Evolutionary conservation across 805 yeast species (phyloP).

Genomic region (Metschnikowia continentalis): DNA sequence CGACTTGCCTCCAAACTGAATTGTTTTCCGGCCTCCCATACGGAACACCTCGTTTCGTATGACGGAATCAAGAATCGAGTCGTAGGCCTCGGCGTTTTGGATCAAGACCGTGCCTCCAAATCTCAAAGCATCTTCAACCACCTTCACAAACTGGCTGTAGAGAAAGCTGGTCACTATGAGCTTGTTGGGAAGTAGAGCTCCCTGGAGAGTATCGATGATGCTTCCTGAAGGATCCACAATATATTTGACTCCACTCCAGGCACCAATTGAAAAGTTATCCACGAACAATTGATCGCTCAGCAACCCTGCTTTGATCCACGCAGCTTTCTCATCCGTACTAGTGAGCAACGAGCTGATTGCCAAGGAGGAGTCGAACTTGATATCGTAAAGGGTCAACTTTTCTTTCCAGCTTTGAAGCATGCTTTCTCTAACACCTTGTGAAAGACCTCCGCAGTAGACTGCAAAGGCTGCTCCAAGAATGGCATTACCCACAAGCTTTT

Average conservation of each 20-base stretch:
- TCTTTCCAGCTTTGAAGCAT: slow-evolving; percentile 34
- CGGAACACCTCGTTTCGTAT: slow-evolving; percentile 55
- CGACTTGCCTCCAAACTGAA: slow-evolving; percentile 56
- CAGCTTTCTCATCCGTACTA: slow-evolving; percentile 35
- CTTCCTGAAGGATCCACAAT: slow-evolving; percentile 63
- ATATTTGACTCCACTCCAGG: slow-evolving; percentile 42
- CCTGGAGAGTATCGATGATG: slow-evolving; percentile 38
- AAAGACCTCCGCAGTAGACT: slow-evolving; percentile 57
- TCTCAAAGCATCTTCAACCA: slow-evolving; percentile 72
- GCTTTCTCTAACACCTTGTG: slow-evolving; percentile 43
- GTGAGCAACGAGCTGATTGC: slow-evolving; percentile 35
- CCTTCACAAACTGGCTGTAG: slow-evolving; percentile 61
- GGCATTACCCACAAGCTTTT: slow-evolving; percentile 58
- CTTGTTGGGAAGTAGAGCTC: slow-evolving; percentile 27
- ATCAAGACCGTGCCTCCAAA: slow-evolving; percentile 77
- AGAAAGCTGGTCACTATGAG: slow-evolving; percentile 64
- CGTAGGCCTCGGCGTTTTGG: slow-evolving; percentile 75
- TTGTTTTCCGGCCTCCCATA: slow-evolving; percentile 66
- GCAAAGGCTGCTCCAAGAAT: slow-evolving; percentile 59
- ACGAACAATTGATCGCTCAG: slow-evolving; percentile 56
- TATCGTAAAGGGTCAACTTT: slow-evolving; percentile 29
- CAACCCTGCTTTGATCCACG: slow-evolving; percentile 54
- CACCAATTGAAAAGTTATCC: slow-evolving; percentile 60
- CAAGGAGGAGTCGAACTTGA: slow-evolving; percentile 38
- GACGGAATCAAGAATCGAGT: slow-evolving; percentile 66